A percentile compares a stretch with the other conserved stretches of the same genome.
These are phyloP conservation scores for Limnanthes douglasii DNA, from an alignment of 345 rosid species.

Conservation along the genomic window DNA sequence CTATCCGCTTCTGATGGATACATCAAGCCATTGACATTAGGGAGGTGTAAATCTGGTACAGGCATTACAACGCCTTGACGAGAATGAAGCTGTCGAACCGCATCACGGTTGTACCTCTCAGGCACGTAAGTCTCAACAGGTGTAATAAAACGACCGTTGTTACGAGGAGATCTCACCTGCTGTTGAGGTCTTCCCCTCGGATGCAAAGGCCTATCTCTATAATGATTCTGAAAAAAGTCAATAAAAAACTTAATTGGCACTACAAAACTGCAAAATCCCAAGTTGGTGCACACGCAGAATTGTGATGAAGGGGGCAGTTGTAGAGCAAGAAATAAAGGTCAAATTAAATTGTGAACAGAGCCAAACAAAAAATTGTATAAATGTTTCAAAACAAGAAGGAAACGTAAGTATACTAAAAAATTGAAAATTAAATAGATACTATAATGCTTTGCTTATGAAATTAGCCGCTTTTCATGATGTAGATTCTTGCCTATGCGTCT, in stretches of 20 bases:
- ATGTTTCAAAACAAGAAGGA: too few relatives aligned
- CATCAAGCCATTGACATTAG: conserved; percentile 29
- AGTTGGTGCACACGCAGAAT: neutral
- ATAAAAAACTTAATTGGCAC: conserved; percentile 2
- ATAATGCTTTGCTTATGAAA: too few relatives aligned
- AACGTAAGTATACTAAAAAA: too few relatives aligned
- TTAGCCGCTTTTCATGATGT: too few relatives aligned
- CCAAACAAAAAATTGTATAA: too few relatives aligned
- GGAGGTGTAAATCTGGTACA: conserved; percentile 14
- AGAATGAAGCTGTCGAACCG: conserved; percentile 13
- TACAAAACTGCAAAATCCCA: conserved; percentile 2
- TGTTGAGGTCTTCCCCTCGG: conserved; percentile 41
- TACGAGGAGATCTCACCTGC: conserved; percentile 41
- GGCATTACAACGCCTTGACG: conserved; percentile 23
- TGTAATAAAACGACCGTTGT: conserved; percentile 22
- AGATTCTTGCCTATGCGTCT: too few relatives aligned
- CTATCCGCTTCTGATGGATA: conserved; percentile 19
- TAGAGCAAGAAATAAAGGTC: too few relatives aligned
- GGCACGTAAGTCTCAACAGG: conserved; percentile 20
- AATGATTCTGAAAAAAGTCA: conserved; percentile 54
- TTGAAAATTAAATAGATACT: too few relatives aligned
- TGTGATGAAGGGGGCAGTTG: too few relatives aligned
- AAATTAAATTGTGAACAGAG: too few relatives aligned
- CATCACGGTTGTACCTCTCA: conserved; percentile 32
- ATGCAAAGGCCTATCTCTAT: conserved; percentile 31